Base-by-base conservation (phyloP, 495 filamentous ascomycete genomes). In the Tirmania nivea region DNA sequence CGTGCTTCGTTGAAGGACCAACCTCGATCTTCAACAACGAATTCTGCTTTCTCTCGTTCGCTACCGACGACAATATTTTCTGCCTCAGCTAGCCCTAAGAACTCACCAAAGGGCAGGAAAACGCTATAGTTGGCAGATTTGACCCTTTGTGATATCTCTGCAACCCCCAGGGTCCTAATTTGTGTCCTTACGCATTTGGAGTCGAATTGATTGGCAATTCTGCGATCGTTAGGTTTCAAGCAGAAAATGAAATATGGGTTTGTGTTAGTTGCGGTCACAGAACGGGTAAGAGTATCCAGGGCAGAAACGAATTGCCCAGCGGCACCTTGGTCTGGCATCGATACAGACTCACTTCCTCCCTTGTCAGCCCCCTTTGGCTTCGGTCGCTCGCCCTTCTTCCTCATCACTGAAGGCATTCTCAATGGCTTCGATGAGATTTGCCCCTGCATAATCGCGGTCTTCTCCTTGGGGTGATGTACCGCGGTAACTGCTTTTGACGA, bases 241-340 rank as follows among this genome's bases (percentile, higher is more conserved):
- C 90, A 96, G 69, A 97, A 94, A 31, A 97, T 77, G 60, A 95
- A 95, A 63, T 96, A 97, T 12, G 84, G 77, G 62, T 95, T 97
- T 10, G 84, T 78, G 60, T 84, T 84, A 8, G 78, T 71, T 8
- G 84, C 79, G 35, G 78, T 83, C 48, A 97, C 69, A 37, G 83
- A 85, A 59, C 84, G 79, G 37, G 78, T 90, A 54, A 96, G 83
- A 54, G 86, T 88, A 54, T 93, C 85, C 34, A 97, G 73, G 6
- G 87, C 82, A 14, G 83, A 78, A 21, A 97, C 69, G 69, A 95
- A 97, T 63, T 97, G 89, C 7, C 81, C 86, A 0, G 89, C 83
- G 11, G 88, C 88, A 37, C 90, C 89, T 66, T 94, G 84, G 45
- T 84, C 79, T 66, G 56, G 54, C 48, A 63, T 62, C 63, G 68